Conservation (phyloP, 2,329 filamentous ascomycete species). For the Penicillium freii region DNA sequence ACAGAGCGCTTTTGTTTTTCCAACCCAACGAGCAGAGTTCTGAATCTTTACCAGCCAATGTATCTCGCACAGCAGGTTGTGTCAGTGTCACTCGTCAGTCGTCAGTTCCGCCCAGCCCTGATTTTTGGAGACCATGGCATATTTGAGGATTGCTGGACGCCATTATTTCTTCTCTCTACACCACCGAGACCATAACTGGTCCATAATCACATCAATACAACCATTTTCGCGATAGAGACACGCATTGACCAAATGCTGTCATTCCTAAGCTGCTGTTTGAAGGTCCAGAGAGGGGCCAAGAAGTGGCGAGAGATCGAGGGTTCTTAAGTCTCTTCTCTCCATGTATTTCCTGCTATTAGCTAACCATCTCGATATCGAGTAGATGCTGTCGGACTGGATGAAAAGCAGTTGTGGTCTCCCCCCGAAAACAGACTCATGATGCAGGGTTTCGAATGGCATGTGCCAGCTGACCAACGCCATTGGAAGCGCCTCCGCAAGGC, state of each 20-base stretch:
- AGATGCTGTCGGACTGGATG: conserved; percentile 26
- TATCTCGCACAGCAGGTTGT: not conserved
- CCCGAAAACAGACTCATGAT: conserved; percentile 54
- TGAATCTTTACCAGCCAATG: not conserved
- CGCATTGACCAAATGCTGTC: conserved; percentile 12
- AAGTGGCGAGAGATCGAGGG: conserved; percentile 17
- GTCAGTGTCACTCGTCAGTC: not conserved
- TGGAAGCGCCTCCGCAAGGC: conserved; percentile 58
- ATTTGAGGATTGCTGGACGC: not conserved
- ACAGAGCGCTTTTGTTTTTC: not conserved
- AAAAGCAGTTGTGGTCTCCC: conserved; percentile 28
- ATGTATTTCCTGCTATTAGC: not conserved
- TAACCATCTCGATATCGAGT: not conserved
- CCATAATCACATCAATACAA: not conserved
- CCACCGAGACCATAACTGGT: not conserved
- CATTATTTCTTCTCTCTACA: not conserved
- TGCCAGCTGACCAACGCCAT: conserved; percentile 59
- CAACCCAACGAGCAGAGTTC: not conserved
- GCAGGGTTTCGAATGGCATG: conserved; percentile 72
- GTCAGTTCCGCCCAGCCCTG: not conserved
- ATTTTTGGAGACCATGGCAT: not conserved
- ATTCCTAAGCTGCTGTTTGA: conserved; percentile 12
- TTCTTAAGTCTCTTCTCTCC: not conserved
- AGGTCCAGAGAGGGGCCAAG: conserved; percentile 3
- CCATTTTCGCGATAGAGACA: not conserved